phyloP scores from a whole-genome alignment of 1,284 basidiomycete species.

The Chondrostereum purpureum region DNA sequence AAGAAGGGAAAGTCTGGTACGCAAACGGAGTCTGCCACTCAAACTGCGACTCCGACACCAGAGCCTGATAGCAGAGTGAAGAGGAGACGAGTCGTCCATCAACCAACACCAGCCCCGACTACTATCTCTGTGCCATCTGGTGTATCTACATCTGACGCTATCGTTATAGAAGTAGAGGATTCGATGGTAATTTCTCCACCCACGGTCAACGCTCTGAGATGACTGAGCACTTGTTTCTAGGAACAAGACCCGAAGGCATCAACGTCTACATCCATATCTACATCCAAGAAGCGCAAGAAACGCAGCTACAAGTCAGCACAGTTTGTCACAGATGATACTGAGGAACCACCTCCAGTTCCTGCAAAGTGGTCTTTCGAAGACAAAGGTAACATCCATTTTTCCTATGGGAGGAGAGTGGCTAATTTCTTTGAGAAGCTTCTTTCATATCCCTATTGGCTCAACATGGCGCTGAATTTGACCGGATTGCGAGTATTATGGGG shows the following conservation, averaged over 20 bases:
- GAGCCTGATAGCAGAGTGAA: slow-evolving; percentile 50
- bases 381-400: slow-evolving; percentile 36
- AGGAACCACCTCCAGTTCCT: slow-evolving; percentile 16
- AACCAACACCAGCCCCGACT: slow-evolving; percentile 24
- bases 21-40: slow-evolving; percentile 1
- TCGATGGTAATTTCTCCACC: slow-evolving; percentile 5
- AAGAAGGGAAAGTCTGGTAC: slow-evolving; percentile 12
- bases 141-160: slow-evolving; percentile 31
- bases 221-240: no score
- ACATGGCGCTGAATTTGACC: slow-evolving; percentile 71
- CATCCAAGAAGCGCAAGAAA: slow-evolving; percentile 33
- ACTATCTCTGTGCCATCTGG: slow-evolving; percentile 29
- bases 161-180: not conserved
- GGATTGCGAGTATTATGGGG: slow-evolving; percentile 67
- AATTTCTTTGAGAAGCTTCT: slow-evolving; percentile 29
- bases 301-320: slow-evolving; percentile 28
- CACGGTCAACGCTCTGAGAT: not conserved
- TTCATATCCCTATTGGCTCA: slow-evolving; percentile 62
- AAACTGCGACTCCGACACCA: slow-evolving; percentile 51
- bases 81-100: slow-evolving; percentile 32
- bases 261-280: slow-evolving; percentile 20
- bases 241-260: no score
- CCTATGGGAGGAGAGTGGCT: slow-evolving; percentile 12
- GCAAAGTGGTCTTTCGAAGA: slow-evolving; percentile 50
- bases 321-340: slow-evolving; percentile 17